Conservation (phyloP, 2,329 filamentous ascomycete genomes). For the Emydomyces testavorans region DNA sequence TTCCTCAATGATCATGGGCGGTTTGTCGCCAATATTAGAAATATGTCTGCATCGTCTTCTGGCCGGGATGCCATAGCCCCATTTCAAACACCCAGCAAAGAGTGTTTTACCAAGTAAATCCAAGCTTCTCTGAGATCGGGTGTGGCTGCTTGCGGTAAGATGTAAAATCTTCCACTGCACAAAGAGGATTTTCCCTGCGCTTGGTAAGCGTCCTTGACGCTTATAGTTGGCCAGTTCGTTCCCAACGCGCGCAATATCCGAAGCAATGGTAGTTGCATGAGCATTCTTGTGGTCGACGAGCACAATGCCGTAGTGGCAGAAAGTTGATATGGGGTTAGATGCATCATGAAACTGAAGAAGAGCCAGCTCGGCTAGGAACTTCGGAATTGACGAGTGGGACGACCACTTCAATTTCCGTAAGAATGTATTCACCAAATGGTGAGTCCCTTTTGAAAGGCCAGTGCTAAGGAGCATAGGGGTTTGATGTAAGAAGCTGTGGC, state of each 20-base stretch:
- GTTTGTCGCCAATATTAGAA: neutral
- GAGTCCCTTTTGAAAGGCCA: neutral
- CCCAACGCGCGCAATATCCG: constrained; percentile 18
- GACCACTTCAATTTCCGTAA: neutral
- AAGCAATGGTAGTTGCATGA: constrained; percentile 4
- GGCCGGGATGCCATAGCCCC: constrained; percentile 15
- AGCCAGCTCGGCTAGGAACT: neutral
- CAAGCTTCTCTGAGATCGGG: constrained; percentile 21
- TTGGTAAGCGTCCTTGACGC: constrained; percentile 12
- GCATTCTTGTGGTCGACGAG: constrained; percentile 19
- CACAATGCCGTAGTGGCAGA: constrained; percentile 20
- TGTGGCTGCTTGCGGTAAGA: neutral
- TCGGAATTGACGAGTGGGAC: neutral
- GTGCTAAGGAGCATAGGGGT: neutral
- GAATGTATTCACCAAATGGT: neutral
- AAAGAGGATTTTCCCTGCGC: constrained; percentile 26
- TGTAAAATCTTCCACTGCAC: constrained; percentile 20
- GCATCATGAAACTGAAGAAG: neutral
- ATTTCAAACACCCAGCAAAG: constrained; percentile 28
- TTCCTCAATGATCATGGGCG: neutral
- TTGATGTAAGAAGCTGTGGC: neutral
- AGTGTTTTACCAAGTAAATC: constrained; percentile 20
- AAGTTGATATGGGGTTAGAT: neutral
- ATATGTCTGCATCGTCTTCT: neutral
- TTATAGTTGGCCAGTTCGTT: constrained; percentile 19